These are phyloP conservation scores for Lactarius deliciosus DNA, from an alignment of 768 basidiomycete genomes.

Conservation along the genomic window DNA sequence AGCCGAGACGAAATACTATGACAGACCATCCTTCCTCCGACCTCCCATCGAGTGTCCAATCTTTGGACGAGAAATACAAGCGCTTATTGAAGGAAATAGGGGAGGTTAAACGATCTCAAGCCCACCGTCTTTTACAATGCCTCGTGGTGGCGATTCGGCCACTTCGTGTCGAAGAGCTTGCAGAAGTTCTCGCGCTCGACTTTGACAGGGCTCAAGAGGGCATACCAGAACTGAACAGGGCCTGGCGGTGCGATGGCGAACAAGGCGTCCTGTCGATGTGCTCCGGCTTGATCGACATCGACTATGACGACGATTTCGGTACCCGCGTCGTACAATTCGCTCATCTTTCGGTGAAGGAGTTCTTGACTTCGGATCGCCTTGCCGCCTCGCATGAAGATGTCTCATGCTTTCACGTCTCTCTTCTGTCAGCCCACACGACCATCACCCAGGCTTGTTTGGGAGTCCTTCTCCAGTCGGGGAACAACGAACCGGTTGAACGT, in stretches of 20 bases:
- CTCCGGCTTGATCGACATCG: not conserved
- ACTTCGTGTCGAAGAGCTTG: constrained; percentile 3
- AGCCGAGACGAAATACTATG: not conserved
- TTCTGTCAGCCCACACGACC: not conserved
- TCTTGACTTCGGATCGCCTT: not conserved
- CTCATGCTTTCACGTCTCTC: not conserved
- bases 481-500: too few relatives aligned
- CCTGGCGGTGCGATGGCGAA: not conserved
- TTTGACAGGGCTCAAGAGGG: not conserved
- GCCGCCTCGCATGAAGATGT: not conserved
- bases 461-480: too few relatives aligned
- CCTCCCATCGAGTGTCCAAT: not conserved
- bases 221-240: not conserved
- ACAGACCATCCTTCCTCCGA: not conserved
- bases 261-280: not conserved
- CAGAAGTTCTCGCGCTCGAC: not conserved
- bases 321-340: not conserved
- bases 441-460: too few relatives aligned
- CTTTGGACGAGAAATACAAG: not conserved
- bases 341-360: constrained; percentile 1
- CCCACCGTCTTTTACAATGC: not conserved
- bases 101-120: not conserved
- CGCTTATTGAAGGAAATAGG: not conserved
- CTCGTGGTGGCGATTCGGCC: not conserved
- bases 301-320: not conserved